phyloP scores from a whole-genome alignment of 2,329 filamentous ascomycete species.

The Colletotrichum euphorbiae region DNA sequence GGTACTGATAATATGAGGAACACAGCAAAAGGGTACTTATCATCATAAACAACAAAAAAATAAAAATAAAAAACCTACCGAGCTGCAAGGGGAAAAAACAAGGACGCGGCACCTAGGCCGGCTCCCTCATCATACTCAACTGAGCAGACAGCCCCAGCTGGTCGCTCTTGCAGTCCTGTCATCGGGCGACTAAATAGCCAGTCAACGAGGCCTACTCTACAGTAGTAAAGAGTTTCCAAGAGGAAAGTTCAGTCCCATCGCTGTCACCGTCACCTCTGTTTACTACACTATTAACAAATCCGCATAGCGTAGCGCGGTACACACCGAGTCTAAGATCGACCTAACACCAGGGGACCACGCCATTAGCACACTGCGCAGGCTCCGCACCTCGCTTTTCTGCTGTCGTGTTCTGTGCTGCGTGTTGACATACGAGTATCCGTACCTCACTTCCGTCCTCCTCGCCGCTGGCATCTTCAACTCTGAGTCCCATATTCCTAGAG shows the following conservation, averaged over 20 bases:
- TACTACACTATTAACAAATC: constrained; percentile 2
- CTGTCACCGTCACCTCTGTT: constrained; percentile 12
- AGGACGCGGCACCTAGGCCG: constrained; percentile 32
- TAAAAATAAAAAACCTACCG: constrained; percentile 3
- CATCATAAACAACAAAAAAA: background rate
- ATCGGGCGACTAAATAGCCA: constrained; percentile 9
- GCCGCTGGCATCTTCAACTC: too few relatives aligned
- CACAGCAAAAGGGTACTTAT: constrained; percentile 29
- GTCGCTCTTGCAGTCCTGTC: constrained; percentile 24
- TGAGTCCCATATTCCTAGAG: too few relatives aligned
- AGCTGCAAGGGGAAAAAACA: constrained; percentile 18
- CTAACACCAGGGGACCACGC: constrained; percentile 16
- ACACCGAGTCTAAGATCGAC: constrained; percentile 1
- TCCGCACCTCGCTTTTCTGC: constrained; percentile 16
- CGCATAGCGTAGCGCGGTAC: constrained; percentile 13
- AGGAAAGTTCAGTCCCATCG: background rate
- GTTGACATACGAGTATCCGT: background rate
- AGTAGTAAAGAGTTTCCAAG: too few relatives aligned
- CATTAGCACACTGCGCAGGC: constrained; percentile 22
- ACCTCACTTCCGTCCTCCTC: background rate
- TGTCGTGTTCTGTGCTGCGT: background rate
- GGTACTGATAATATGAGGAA: constrained; percentile 25
- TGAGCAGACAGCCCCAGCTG: constrained; percentile 21
- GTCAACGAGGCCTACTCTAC: background rate
- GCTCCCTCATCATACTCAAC: constrained; percentile 31